Base-by-base conservation (phyloP, 305 asterid species). In the Stenogyne calaminthoides region DNA sequence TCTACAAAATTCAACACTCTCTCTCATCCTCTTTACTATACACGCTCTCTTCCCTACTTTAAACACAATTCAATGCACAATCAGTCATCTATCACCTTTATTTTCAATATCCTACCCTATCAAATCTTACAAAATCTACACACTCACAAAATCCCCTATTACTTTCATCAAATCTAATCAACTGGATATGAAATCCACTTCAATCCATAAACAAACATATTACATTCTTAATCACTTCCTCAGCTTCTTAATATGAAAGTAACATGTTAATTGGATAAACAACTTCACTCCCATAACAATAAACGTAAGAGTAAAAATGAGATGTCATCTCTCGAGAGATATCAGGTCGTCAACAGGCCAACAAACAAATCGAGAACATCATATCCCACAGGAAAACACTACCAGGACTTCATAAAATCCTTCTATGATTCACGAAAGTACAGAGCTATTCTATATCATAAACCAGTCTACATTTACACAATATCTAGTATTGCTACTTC, bases 171-270 rank as follows among this genome's bases (percentile, higher is more conserved):
- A 25, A 25, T 25, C 3, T 3, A 25, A 40, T 40, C 46, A 40
- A 40, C 46, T 40, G 11, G 44, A 39, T 8, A 1, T 39, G 10
- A 9, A 42, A 42, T 9, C n/a, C 47, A 42, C 47, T 42, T 1
- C 46, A 39, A 39, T 39, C 46, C 11, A 11, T 34, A 42, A 42
- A n/a, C 47, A 40, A 40, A 44, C 7, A 42, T 42, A 42, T 6
- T 2, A 32, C 36, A 70, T 73, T 59, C 70, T 74, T 19, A 22
- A 79, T 65, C 78, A 64, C 54, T 42, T 40, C 37, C 40, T 14
- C 64, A 55, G 32, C 34, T 40, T 52, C 14, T 9, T 36, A 52
- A 9, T 2, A 36, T 61, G 3, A 59, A 59, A 14, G 62, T n/a
- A 25, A 25, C 14, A 20, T 39, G 54, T 32, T 51, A 54, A 56